Evolutionary conservation across 345 rosid species (phyloP).

Genomic region (Hibiscus tridactylites): DNA sequence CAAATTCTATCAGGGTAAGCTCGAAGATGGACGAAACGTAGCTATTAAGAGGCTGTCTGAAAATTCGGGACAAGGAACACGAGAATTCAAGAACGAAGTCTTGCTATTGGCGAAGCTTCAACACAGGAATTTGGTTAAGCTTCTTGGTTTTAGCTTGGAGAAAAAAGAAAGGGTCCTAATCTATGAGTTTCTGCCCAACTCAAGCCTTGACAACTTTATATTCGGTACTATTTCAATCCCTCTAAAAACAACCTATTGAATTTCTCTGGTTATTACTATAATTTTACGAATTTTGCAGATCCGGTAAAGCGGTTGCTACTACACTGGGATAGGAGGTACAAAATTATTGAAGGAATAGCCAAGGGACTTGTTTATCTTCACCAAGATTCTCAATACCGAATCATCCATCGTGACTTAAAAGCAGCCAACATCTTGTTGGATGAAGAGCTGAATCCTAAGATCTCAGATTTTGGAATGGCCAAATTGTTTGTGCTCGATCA

Average conservation of each 20-base stretch:
- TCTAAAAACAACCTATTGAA: neutral
- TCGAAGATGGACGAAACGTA: conserved; percentile 1
- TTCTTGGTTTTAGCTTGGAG: conserved; percentile 9
- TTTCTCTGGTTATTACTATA: neutral
- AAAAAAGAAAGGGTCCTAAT: conserved; percentile 1
- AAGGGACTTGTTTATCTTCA: neutral
- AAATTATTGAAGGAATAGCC: neutral
- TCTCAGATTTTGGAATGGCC: neutral
- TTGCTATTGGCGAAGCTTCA: conserved; percentile 6
- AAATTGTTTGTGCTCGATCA: neutral
- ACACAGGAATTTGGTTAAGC: conserved; percentile 15
- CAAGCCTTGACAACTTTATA: conserved; percentile 10
- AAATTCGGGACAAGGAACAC: conserved; percentile 8
- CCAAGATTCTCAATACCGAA: neutral
- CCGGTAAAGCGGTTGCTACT: neutral
- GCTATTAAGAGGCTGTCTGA: conserved; percentile 3
- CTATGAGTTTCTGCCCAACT: conserved; percentile 8
- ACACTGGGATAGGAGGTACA: neutral
- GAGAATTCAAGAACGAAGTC: conserved; percentile 12
- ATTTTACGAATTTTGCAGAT: neutral
- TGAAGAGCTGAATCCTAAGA: neutral
- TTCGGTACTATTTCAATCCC: neutral
- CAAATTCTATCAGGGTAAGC: conserved; percentile 4
- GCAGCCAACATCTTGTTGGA: neutral
- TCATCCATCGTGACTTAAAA: neutral